Conservation (phyloP, 2,329 filamentous ascomycete species). For the Claviceps spartinae region DNA sequence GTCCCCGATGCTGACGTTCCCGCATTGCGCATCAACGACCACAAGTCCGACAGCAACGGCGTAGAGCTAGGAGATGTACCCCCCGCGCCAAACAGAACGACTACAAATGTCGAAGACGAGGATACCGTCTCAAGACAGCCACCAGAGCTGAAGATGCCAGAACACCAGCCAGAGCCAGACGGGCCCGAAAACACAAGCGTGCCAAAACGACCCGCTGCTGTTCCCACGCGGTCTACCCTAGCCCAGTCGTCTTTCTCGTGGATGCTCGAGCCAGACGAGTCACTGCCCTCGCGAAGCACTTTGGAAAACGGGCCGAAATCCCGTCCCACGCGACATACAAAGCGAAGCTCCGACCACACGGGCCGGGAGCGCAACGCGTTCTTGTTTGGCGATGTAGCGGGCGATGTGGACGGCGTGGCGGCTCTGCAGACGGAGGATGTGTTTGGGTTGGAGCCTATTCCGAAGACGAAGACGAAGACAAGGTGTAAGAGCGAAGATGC, state of each 20-base stretch:
- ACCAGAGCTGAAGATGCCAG: neutral
- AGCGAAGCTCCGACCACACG: slow-evolving; percentile 27
- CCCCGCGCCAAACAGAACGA: neutral
- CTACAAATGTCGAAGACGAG: neutral
- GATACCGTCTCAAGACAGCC: neutral
- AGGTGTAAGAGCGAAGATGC: neutral
- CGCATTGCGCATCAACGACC: neutral
- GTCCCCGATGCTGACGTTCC: neutral
- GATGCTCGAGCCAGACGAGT: slow-evolving; percentile 53
- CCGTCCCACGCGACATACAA: slow-evolving; percentile 23
- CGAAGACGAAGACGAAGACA: slow-evolving; percentile 11
- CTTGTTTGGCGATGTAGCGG: slow-evolving; percentile 40
- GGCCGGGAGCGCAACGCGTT: slow-evolving; percentile 45
- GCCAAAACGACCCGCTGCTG: slow-evolving; percentile 21
- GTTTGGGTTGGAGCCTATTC: slow-evolving; percentile 40
- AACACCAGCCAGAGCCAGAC: neutral
- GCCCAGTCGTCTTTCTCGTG: slow-evolving; percentile 66
- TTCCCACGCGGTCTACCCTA: slow-evolving; percentile 50
- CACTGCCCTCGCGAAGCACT: slow-evolving; percentile 13
- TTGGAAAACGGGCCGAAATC: slow-evolving; percentile 15
- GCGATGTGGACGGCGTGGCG: slow-evolving; percentile 20
- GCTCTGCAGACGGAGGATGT: slow-evolving; percentile 33
- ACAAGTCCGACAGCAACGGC: neutral
- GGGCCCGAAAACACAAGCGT: slow-evolving; percentile 1
- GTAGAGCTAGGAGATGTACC: neutral